Evolutionary conservation across 2,329 filamentous ascomycete species (phyloP).

Genomic region (Botrytis paeoniae): DNA sequence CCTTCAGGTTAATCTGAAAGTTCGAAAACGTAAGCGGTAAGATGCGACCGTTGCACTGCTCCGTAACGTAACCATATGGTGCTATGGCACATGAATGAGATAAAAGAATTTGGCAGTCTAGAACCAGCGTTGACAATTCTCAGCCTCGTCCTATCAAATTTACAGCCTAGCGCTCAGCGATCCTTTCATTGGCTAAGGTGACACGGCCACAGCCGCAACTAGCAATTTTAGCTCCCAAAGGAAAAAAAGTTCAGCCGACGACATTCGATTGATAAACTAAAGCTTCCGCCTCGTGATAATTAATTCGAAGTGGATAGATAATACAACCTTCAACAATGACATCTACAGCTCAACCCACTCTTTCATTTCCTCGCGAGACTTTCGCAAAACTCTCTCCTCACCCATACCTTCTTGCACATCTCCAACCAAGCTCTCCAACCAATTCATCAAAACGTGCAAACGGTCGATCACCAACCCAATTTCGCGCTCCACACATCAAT

Average conservation of each 20-base stretch:
- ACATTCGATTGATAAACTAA: slow-evolving; percentile 8
- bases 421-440: slow-evolving; percentile 56
- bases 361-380: slow-evolving; percentile 58
- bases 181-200: background rate
- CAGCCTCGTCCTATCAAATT: slow-evolving; percentile 1
- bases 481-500: slow-evolving; percentile 73
- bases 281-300: slow-evolving; percentile 19
- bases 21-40: background rate
- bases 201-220: slow-evolving; percentile 6
- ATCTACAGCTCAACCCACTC: slow-evolving; percentile 31
- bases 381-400: slow-evolving; percentile 89
- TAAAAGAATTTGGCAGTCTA: background rate
- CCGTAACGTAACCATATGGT: background rate
- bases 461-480: slow-evolving; percentile 67
- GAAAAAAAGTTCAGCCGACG: slow-evolving; percentile 21
- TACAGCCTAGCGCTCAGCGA: background rate
- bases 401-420: slow-evolving; percentile 85
- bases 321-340: slow-evolving; percentile 26
- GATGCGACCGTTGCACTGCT: background rate
- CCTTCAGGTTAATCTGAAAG: background rate
- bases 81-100: background rate
- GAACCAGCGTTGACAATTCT: background rate
- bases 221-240: slow-evolving; percentile 3
- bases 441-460: slow-evolving; percentile 71
- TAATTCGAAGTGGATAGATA: background rate